Conservation (phyloP, 306 rosid genomes). For the Carpinus viminea region DNA sequence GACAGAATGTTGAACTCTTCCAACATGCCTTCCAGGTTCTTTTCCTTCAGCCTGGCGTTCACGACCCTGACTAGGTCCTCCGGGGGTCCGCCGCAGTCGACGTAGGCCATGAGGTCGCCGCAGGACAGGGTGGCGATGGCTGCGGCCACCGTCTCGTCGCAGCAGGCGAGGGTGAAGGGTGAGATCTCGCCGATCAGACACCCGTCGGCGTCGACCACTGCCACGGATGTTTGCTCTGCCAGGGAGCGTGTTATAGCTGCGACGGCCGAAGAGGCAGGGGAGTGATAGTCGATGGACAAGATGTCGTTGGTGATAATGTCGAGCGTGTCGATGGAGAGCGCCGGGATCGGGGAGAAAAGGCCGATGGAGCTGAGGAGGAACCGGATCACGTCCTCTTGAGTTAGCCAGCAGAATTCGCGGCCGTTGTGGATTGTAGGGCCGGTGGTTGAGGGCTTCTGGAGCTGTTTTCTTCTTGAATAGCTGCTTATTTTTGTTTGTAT, state of each 20-base stretch:
- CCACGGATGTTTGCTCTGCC: constrained; percentile 72
- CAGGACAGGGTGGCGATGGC: constrained; percentile 74
- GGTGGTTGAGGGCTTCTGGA: constrained; percentile 32
- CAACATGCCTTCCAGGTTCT: constrained; percentile 58
- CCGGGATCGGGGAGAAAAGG: constrained; percentile 71
- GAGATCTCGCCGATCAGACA: constrained; percentile 87
- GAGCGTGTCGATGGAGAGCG: constrained; percentile 62
- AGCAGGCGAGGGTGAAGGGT: constrained; percentile 71
- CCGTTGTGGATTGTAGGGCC: constrained; percentile 48
- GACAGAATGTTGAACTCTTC: constrained; percentile 54
- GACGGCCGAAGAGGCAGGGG: constrained; percentile 76
- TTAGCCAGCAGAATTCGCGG: constrained; percentile 80
- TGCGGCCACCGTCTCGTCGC: constrained; percentile 76
- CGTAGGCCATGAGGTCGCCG: constrained; percentile 92
- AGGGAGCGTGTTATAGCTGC: constrained; percentile 62
- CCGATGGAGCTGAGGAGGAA: constrained; percentile 83
- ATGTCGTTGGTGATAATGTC: constrained; percentile 59
- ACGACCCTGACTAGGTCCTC: constrained; percentile 71
- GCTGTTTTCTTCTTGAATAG: constrained; percentile 71
- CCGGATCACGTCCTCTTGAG: constrained; percentile 82
- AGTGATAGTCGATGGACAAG: constrained; percentile 64
- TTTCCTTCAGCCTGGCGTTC: constrained; percentile 63
- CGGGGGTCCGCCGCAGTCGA: constrained; percentile 88
- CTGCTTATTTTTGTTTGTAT: constrained; percentile 44
- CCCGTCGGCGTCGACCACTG: constrained; percentile 68